Conservation (phyloP, 2,329 filamentous ascomycete species). For the Cladophialophora immunda region DNA sequence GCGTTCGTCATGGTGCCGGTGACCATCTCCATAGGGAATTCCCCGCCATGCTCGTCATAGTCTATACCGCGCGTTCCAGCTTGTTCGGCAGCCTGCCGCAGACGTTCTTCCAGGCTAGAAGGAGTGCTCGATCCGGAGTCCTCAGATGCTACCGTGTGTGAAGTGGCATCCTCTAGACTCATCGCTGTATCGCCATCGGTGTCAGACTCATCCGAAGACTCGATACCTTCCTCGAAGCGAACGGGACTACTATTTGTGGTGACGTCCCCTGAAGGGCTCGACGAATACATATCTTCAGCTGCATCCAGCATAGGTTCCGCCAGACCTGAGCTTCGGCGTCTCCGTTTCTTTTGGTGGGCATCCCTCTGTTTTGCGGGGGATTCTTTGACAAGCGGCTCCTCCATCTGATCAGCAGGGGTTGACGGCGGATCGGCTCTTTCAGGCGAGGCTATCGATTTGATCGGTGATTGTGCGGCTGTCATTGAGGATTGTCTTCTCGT, state of each 20-base stretch:
- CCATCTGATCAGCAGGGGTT: conserved; percentile 68
- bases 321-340: conserved; percentile 70
- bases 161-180: conserved; percentile 81
- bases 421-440: conserved; percentile 63
- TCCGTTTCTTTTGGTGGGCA: conserved; percentile 61
- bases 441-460: conserved; percentile 24
- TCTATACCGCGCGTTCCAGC: conserved; percentile 77
- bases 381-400: conserved; percentile 64
- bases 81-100: conserved; percentile 76
- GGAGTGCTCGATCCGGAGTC: conserved; percentile 67
- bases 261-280: conserved; percentile 66
- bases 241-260: conserved; percentile 49
- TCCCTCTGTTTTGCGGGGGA: conserved; percentile 73
- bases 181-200: conserved; percentile 81
- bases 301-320: conserved; percentile 54
- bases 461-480: conserved; percentile 46
- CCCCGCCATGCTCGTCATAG: conserved; percentile 68
- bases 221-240: conserved; percentile 59
- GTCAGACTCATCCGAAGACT: conserved; percentile 59
- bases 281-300: conserved; percentile 69
- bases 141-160: conserved; percentile 70
- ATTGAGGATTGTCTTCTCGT: conserved; percentile 76
- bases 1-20: conserved; percentile 64
- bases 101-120: conserved; percentile 79
- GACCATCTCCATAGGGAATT: conserved; percentile 83